Percentiles rank a stretch among this genome's conserved stretches.
Conservation (phyloP, 1,284 basidiomycete genomes). For the Cryptococcus floricola region DNA sequence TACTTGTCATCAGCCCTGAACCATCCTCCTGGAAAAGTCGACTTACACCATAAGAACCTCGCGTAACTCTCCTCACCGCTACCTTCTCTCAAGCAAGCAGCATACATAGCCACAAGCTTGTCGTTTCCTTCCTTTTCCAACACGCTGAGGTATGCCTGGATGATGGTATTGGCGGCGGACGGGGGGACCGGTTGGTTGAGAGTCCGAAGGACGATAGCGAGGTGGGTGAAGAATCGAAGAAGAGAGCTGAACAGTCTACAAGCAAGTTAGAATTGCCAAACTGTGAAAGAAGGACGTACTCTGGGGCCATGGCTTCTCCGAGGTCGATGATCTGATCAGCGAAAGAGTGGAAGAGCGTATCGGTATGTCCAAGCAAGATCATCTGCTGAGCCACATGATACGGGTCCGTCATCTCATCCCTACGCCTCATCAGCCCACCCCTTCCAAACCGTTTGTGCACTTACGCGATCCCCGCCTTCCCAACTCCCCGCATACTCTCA, state of each 20-base stretch:
- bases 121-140: constrained; percentile 80
- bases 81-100: constrained; percentile 76
- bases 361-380: constrained; percentile 73
- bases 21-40: not conserved
- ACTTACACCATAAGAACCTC: constrained; percentile 67
- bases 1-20: constrained; percentile 10
- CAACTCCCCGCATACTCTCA: constrained; percentile 33
- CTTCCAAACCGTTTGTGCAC: constrained; percentile 2
- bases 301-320: constrained; percentile 53
- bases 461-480: constrained; percentile 39
- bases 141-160: constrained; percentile 84
- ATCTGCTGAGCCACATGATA: constrained; percentile 67
- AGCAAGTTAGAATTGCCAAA: not conserved
- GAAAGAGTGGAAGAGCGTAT: constrained; percentile 67
- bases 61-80: constrained; percentile 91
- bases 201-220: constrained; percentile 85
- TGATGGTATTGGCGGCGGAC: constrained; percentile 70
- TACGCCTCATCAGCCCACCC: constrained; percentile 29
- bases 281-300: constrained; percentile 55
- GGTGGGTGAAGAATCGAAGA: constrained; percentile 86
- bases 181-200: constrained; percentile 71
- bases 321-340: constrained; percentile 56
- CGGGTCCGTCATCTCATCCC: constrained; percentile 67
- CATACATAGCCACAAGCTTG: constrained; percentile 88
- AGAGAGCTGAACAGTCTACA: constrained; percentile 43